These are phyloP conservation scores for Penicillium flavigenum DNA, from an alignment of 495 filamentous ascomycete genomes.

Conservation along the genomic window DNA sequence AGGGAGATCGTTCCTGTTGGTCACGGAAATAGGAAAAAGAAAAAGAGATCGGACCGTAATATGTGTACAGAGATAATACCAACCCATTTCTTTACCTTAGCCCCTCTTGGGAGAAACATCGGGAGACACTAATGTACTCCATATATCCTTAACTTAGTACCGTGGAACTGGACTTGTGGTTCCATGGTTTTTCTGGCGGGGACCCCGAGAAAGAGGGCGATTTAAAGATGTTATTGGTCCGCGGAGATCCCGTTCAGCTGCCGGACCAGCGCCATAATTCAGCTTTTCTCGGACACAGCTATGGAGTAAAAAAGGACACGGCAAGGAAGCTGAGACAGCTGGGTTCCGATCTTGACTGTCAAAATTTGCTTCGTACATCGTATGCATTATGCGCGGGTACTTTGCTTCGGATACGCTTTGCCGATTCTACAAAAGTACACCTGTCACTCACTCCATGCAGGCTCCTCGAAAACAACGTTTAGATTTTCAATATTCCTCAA, in stretches of 20 bases:
- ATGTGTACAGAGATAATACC: neutral
- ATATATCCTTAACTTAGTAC: conserved; percentile 14
- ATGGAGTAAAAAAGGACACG: neutral
- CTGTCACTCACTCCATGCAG: conserved; percentile 4
- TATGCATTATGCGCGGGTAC: conserved; percentile 1
- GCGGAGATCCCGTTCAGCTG: conserved; percentile 13
- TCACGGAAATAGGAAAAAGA: conserved; percentile 14
- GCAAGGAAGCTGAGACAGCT: neutral
- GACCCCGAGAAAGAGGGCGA: neutral
- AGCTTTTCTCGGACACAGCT: neutral
- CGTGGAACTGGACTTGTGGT: conserved; percentile 9
- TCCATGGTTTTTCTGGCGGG: conserved; percentile 20
- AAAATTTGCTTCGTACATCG: neutral
- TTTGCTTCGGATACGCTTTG: neutral
- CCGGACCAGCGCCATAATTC: conserved; percentile 10
- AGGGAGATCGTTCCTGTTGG: conserved; percentile 27
- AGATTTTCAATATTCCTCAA: neutral
- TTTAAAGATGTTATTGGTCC: conserved; percentile 12
- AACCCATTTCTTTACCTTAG: neutral
- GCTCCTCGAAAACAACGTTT: neutral
- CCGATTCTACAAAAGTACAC: conserved; percentile 8
- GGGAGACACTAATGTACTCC: conserved; percentile 11
- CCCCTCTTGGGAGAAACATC: neutral
- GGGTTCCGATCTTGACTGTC: conserved; percentile 3
- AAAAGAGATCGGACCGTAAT: neutral